Percentiles rank a stretch among this genome's conserved stretches.
These are phyloP conservation scores for Fraxinus excelsior DNA, from an alignment of 257 asterid genomes.

Conservation along the genomic window DNA sequence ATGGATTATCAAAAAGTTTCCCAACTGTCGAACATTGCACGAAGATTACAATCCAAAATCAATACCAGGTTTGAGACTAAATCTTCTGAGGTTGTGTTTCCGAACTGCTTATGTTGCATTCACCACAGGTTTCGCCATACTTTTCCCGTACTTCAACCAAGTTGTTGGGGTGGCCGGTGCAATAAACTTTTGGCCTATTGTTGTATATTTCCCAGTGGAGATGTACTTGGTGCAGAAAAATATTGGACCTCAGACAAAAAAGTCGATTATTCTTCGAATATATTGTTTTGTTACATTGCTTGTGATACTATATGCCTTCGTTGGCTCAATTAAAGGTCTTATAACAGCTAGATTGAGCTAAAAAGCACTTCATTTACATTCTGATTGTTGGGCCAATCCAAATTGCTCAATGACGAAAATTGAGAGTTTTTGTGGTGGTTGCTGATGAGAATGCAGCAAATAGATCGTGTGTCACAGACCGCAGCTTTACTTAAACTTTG, in stretches of 20 bases:
- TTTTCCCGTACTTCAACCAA: conserved; percentile 75
- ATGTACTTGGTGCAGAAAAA: conserved; percentile 67
- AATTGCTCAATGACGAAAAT: not conserved
- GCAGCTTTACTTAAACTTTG: too few species aligned
- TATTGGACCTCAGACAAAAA: conserved; percentile 50
- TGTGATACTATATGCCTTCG: conserved; percentile 51
- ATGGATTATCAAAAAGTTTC: conserved; percentile 35
- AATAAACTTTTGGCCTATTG: conserved; percentile 66
- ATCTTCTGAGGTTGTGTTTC: conserved; percentile 47
- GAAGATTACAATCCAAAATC: conserved; percentile 28
- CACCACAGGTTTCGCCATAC: conserved; percentile 55
- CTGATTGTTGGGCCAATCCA: not conserved
- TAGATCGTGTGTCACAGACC: too few species aligned
- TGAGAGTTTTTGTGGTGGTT: too few species aligned
- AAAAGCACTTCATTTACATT: not conserved
- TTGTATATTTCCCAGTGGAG: conserved; percentile 74
- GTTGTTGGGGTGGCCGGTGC: conserved; percentile 71
- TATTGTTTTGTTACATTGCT: conserved; percentile 51
- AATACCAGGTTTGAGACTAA: conserved; percentile 42
- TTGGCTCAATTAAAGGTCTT: conserved; percentile 73
- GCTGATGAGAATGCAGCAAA: too few species aligned
- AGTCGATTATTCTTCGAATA: conserved; percentile 45
- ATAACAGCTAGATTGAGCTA: conserved; percentile 52
- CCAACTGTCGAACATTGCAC: conserved; percentile 34
- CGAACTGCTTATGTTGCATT: conserved; percentile 63